Conservation (phyloP, 148 eudicot species). For the Fagopyrum tataricum region DNA sequence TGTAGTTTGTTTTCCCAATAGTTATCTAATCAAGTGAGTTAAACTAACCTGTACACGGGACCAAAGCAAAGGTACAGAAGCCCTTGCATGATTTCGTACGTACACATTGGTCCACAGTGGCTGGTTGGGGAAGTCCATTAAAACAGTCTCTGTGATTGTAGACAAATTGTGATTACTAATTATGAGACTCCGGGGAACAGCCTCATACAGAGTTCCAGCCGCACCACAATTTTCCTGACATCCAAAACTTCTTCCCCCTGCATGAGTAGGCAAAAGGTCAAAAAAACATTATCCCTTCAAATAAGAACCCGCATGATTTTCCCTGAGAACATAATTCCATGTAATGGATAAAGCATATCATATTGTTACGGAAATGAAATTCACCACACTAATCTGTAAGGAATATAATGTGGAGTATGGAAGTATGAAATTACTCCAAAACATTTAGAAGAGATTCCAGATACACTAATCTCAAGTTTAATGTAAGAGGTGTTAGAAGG, state of each 20-base stretch:
- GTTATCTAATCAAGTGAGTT: neutral
- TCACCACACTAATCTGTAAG: neutral
- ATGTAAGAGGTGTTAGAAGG: neutral
- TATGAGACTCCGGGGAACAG: slow-evolving; percentile 81
- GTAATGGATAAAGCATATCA: neutral
- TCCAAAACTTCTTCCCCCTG: slow-evolving; percentile 94
- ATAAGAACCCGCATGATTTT: neutral
- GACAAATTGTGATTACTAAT: slow-evolving; percentile 77
- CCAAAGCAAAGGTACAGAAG: slow-evolving; percentile 88
- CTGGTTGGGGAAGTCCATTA: slow-evolving; percentile 85
- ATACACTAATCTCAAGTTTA: neutral
- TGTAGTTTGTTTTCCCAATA: neutral
- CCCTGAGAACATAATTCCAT: neutral
- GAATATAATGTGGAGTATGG: neutral
- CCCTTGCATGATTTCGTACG: slow-evolving; percentile 68
- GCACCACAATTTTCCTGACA: slow-evolving; percentile 86
- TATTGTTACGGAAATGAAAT: neutral
- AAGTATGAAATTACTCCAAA: neutral
- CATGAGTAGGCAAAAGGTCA: slow-evolving; percentile 17
- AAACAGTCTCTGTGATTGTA: slow-evolving; percentile 72
- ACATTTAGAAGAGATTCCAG: neutral
- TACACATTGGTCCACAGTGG: slow-evolving; percentile 93
- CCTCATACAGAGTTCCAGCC: slow-evolving; percentile 94
- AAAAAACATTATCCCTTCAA: neutral
- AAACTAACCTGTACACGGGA: slow-evolving; percentile 90